Conservation (phyloP, 1,284 basidiomycete genomes). For the Boletus sp. region DNA sequence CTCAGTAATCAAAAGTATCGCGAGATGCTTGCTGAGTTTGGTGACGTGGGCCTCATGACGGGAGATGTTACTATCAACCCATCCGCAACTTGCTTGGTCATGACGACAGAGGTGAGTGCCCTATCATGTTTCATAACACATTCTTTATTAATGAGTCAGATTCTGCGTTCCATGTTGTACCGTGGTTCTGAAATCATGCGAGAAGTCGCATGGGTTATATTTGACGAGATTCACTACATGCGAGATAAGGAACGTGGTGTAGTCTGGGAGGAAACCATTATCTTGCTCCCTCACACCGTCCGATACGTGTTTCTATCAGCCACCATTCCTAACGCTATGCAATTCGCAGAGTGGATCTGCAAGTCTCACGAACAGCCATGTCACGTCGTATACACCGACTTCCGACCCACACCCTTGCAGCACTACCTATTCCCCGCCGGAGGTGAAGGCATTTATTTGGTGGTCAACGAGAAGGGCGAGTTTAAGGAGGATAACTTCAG, state of each 20-base stretch:
- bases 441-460: slow-evolving; percentile 95
- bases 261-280: slow-evolving; percentile 94
- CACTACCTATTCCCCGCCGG: slow-evolving; percentile 98
- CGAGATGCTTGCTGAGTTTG: slow-evolving; percentile 96
- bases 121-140: not conserved
- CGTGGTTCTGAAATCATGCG: slow-evolving; percentile 99
- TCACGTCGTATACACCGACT: slow-evolving; percentile 99
- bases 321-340: slow-evolving; percentile 99
- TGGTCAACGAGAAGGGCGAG: slow-evolving; percentile 96
- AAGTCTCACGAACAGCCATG: slow-evolving; percentile 97
- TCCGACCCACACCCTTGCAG: slow-evolving; percentile 96
- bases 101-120: slow-evolving; percentile 91
- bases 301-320: slow-evolving; percentile 99
- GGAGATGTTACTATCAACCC: slow-evolving; percentile 99
- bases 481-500: slow-evolving; percentile 98
- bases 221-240: slow-evolving; percentile 99
- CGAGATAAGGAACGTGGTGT: slow-evolving; percentile 92
- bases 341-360: slow-evolving; percentile 99
- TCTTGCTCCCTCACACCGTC: slow-evolving; percentile 93
- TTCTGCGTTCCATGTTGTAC: slow-evolving; percentile 98
- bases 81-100: slow-evolving; percentile 94
- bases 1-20: slow-evolving; percentile 99
- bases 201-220: slow-evolving; percentile 99
- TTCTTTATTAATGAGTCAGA: slow-evolving; percentile 47
- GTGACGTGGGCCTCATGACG: slow-evolving; percentile 99